These are phyloP conservation scores for Hemerocallis citrina DNA, from an alignment of 106 monocot species.

Conservation along the genomic window DNA sequence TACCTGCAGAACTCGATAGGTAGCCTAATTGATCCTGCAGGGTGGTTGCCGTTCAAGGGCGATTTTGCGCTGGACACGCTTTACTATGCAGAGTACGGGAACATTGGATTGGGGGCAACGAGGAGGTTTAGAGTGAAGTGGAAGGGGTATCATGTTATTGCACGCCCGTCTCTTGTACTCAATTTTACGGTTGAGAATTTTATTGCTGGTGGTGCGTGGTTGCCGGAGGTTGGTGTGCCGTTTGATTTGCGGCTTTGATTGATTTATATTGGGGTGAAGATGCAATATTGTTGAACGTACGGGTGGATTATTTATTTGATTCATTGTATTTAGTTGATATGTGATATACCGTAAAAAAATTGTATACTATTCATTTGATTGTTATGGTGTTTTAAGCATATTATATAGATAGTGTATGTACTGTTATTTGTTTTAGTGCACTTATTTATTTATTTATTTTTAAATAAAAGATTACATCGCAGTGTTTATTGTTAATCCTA, in stretches of 20 bases:
- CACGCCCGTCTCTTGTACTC: constrained; percentile 20
- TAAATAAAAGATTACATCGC: too few species aligned
- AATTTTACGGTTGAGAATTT: constrained; percentile 53
- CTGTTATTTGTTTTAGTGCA: too few species aligned
- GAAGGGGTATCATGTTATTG: constrained; percentile 55
- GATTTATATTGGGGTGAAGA: too few species aligned
- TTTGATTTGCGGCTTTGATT: constrained; percentile 32
- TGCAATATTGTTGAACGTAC: too few species aligned
- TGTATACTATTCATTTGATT: too few species aligned
- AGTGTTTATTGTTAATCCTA: too few species aligned
- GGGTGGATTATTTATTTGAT: too few species aligned
- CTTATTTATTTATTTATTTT: too few species aligned
- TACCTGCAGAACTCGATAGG: constrained; percentile 40
- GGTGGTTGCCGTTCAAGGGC: constrained; percentile 52
- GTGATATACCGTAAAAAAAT: too few species aligned
- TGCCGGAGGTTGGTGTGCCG: constrained; percentile 31
- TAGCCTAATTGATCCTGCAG: constrained; percentile 40
- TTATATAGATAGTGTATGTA: too few species aligned
- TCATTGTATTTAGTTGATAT: too few species aligned
- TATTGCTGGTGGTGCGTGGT: constrained; percentile 66
- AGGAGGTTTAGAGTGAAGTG: constrained; percentile 41
- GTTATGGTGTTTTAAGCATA: too few species aligned
- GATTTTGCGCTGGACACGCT: constrained; percentile 36
- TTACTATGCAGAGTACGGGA: constrained; percentile 62
- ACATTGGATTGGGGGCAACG: constrained; percentile 50